Base-by-base conservation (phyloP, 192 early-diverging fungal species). In the Podila horticola region DNA sequence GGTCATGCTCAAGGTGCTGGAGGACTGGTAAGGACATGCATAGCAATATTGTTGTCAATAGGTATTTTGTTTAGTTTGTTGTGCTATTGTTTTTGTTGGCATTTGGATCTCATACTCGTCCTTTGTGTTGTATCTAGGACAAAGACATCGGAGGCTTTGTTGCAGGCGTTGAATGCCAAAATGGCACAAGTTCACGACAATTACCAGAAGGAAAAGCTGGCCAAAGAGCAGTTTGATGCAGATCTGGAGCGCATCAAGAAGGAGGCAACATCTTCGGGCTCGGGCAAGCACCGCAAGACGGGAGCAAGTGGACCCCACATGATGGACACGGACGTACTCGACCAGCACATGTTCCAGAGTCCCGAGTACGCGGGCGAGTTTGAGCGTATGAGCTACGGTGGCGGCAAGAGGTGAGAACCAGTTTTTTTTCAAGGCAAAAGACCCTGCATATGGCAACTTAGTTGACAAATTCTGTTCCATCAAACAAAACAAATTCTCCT, bases 1-100 rank as follows among this genome's bases (percentile, higher is more conserved):
- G 50, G 72, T 85, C 33, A 85, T 93, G 62, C 72, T 94, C 41
- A 65, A 77, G 4, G 74, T 85, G 17, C 79, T 95, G 20, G 77
- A 70, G 2, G 77, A 82, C 26, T 95, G 93, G 93, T 94, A 86
- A 61, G 75, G 41, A 45, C 41, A 45, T 13, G 15, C 15, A 45
- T 15, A 45, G 41, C 12, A 15, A 45, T 55, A 9, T 55, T 15
- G 26, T 30, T 19, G 19, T 20, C 52, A 24, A 55, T 11, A 8
- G 19, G 22, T 5, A 20, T 58, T 5, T 30, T 49, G 45, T 15
- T 64, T 5, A 62, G 36, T 33, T 17, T 73, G 30, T 48, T 31
- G 29, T 58, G 19, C 26, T 41, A n/a, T 52, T 3, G 26, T 50
- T 20, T 5, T 38, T 52, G 24, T 28, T 26, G 28, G 12, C 51